These are phyloP conservation scores for Funneliformis caledonium DNA, from an alignment of 371 early-diverging fungal genomes.

Conservation along the genomic window DNA sequence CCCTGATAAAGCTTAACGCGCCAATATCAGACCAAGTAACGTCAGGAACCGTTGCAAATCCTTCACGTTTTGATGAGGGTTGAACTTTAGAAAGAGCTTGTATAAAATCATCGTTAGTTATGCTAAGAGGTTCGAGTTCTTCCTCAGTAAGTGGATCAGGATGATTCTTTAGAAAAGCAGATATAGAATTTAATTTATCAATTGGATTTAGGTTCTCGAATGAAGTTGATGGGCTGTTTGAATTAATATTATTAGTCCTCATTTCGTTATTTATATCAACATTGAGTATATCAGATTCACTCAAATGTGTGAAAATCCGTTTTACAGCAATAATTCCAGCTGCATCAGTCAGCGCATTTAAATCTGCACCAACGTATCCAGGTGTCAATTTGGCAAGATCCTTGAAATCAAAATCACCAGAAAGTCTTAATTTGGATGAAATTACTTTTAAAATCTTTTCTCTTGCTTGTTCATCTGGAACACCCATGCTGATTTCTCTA, in stretches of 20 bases:
- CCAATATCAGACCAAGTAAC: constrained; percentile 97
- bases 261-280: neutral
- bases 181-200: constrained; percentile 71
- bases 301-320: constrained; percentile 85
- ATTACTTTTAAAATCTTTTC: constrained; percentile 94
- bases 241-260: constrained; percentile 46
- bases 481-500: constrained; percentile 96
- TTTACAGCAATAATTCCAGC: constrained; percentile 96
- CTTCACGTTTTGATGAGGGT: constrained; percentile 97
- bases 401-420: constrained; percentile 87
- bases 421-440: constrained; percentile 83
- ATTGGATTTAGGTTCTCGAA: constrained; percentile 60
- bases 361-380: constrained; percentile 99
- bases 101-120: constrained; percentile 88
- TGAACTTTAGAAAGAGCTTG: constrained; percentile 92
- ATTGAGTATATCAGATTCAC: constrained; percentile 37
- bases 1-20: constrained; percentile 83
- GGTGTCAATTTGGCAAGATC: constrained; percentile 94
- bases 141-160: constrained; percentile 77
- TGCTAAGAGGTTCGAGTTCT: constrained; percentile 85
- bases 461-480: constrained; percentile 96
- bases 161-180: constrained; percentile 72
- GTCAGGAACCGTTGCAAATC: constrained; percentile 97
- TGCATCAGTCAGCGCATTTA: constrained; percentile 95
- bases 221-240: constrained; percentile 42